Conservation (phyloP, 305 asterid species). For the Withania somnifera region DNA sequence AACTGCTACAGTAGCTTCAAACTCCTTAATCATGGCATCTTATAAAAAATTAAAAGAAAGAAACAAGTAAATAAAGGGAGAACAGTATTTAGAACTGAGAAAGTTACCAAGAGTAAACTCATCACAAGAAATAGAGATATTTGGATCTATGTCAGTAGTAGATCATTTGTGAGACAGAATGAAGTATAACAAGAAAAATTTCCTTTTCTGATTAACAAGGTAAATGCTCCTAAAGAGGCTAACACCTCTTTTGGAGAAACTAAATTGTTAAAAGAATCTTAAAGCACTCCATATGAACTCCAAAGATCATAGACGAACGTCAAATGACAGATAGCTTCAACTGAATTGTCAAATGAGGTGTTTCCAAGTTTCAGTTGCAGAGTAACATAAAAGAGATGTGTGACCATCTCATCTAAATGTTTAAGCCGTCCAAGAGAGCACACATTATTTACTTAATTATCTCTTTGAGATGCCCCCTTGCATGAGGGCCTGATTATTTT, state of each 20-base stretch:
- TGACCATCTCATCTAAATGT: background rate
- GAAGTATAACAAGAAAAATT: background rate
- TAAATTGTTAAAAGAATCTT: background rate
- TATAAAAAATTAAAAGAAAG: slow-evolving; percentile 12
- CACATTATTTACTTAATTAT: background rate
- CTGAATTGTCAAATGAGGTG: background rate
- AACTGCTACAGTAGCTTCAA: slow-evolving; percentile 52
- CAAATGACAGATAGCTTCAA: background rate
- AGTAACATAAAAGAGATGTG: background rate
- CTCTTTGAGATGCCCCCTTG: background rate
- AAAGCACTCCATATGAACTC: background rate
- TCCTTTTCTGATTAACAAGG: background rate
- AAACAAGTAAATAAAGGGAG: background rate
- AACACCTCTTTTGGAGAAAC: background rate
- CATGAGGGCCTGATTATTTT: background rate
- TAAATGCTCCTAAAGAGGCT: background rate
- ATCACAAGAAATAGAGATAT: background rate
- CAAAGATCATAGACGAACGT: background rate
- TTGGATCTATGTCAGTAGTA: background rate
- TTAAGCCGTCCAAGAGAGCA: background rate
- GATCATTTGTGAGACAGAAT: background rate
- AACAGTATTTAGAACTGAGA: background rate
- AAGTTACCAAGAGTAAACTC: background rate
- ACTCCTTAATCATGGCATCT: slow-evolving; percentile 47
- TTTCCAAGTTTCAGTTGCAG: background rate